Evolutionary conservation across 2,329 filamentous ascomycete genomes (phyloP), one percentile per base, ranked within the genome.

Genomic region (Verruconis gallopava): DNA sequence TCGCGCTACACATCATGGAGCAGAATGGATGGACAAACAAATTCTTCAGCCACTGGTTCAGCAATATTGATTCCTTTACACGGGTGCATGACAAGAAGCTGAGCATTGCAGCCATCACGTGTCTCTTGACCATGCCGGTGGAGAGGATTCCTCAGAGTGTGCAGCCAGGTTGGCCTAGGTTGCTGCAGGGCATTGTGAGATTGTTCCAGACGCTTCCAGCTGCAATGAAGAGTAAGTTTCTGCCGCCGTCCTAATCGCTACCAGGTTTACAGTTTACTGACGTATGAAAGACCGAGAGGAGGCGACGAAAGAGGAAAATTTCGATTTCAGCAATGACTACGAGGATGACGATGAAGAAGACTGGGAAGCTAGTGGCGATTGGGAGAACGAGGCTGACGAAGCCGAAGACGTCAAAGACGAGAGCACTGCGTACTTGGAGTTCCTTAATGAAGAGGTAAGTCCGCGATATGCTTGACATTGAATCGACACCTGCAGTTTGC

Each of bases 61-160:
- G 85, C 33, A 93, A 80, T 65, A 98, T 98, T 66, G 82, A 93
- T 48, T 80, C 77, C 54, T 96, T 98, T 66, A 83, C 77, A 40
- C 76, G 91, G 33, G 91, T 98, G 2, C 91, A 98, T 59, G 91
- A 98, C 68, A 98, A 98, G 75, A 98, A 95, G 70, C 71, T 98
- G 19, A 95, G 85, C 48, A 95, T 98, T 53, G 84, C 88, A 14
- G 89, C 88, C 37, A 96, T 98, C 52, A 81, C 84, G 45, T 74
- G 85, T 4, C 75, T 98, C 9, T 74, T 98, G 40, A 83, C 79
- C 36, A 65, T 98, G 45, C 77, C 75, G 47, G 78, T 79, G 9
- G 79, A 84, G 41, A 81, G 93, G 54, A 82, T 98, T 5, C 91
- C 91, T 1, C 68, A 74, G n/a, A 96, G 88, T 55, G 84, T 98